Percentiles rank a stretch among this genome's conserved stretches.
These are phyloP conservation scores for Coemansia sp. DNA, from an alignment of 371 early-diverging fungal genomes.

Conservation along the genomic window DNA sequence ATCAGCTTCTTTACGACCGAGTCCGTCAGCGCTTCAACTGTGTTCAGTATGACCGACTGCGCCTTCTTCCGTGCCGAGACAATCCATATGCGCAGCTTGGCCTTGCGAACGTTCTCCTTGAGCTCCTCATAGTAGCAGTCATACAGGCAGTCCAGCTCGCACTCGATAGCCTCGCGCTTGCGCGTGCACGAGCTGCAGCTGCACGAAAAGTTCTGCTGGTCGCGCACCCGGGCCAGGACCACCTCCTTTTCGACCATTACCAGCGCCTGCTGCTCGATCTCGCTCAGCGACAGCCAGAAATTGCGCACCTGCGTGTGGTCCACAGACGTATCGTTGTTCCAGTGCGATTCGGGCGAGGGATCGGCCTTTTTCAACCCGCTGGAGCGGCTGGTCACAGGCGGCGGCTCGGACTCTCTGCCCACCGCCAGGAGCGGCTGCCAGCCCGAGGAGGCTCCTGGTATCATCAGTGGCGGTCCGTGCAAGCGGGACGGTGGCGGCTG, in stretches of 20 bases:
- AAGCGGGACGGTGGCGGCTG: not conserved
- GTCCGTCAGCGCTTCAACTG: slow-evolving; percentile 19
- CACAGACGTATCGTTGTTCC: slow-evolving; percentile 76
- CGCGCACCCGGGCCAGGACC: slow-evolving; percentile 87
- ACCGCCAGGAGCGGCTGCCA: too few species aligned
- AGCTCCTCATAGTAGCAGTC: slow-evolving; percentile 92
- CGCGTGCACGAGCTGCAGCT: slow-evolving; percentile 88
- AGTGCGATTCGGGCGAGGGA: slow-evolving; percentile 56
- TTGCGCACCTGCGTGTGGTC: slow-evolving; percentile 84
- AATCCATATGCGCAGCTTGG: slow-evolving; percentile 23
- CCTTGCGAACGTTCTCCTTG: slow-evolving; percentile 66
- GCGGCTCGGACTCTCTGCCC: not conserved
- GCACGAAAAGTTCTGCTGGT: slow-evolving; percentile 89
- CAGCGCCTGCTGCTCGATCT: slow-evolving; percentile 78
- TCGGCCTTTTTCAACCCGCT: slow-evolving; percentile 1
- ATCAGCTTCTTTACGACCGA: slow-evolving; percentile 6
- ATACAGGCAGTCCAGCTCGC: slow-evolving; percentile 86
- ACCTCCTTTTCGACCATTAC: slow-evolving; percentile 90
- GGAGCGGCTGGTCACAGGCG: not conserved
- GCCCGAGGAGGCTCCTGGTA: too few species aligned
- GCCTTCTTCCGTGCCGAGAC: slow-evolving; percentile 15
- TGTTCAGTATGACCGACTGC: slow-evolving; percentile 12
- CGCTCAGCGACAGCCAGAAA: slow-evolving; percentile 86
- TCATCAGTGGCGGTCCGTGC: too few species aligned
- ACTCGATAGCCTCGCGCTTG: slow-evolving; percentile 88